A percentile compares a stretch with the other conserved stretches of the same genome.
Evolutionary conservation across 2,329 filamentous ascomycete species (phyloP).

Genomic region (Scedosporium apiospermum): DNA sequence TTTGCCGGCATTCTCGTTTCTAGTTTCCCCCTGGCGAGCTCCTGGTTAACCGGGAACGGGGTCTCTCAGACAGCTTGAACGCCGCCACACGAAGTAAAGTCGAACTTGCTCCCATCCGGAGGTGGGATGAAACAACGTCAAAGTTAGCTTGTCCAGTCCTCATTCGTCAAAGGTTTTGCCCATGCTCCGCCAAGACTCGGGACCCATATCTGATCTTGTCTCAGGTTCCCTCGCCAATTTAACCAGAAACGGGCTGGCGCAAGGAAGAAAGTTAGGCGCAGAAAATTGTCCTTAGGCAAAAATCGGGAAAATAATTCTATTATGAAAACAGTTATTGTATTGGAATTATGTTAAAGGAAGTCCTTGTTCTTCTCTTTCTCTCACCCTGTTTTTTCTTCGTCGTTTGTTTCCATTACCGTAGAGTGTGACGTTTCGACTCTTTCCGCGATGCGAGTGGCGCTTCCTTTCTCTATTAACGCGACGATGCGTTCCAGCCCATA

Average conservation of each 20-base stretch:
- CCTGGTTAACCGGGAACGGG: not conserved
- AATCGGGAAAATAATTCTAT: too few species aligned
- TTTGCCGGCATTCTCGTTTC: not conserved
- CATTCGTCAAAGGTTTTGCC: not conserved
- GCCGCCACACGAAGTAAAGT: not conserved
- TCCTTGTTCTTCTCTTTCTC: not conserved
- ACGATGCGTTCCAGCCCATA: not conserved
- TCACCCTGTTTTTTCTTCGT: too few species aligned
- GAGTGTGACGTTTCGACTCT: too few species aligned
- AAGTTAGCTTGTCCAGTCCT: not conserved
- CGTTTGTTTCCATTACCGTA: too few species aligned
- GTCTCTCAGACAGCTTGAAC: not conserved
- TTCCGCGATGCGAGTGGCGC: not conserved
- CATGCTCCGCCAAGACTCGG: not conserved
- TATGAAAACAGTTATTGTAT: too few species aligned
- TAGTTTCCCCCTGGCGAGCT: not conserved
- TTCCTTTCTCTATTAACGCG: not conserved
- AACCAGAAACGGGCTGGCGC: not conserved
- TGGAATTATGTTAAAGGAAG: too few species aligned
- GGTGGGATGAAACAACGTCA: constrained; percentile 2
- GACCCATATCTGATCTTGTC: not conserved
- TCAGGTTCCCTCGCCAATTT: not conserved
- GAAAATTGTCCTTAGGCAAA: too few species aligned
- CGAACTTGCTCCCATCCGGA: not conserved
- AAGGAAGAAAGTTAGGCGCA: too few species aligned